phyloP scores from a whole-genome alignment of 805 yeast genomes.

The Hanseniaspora taiwanica region DNA sequence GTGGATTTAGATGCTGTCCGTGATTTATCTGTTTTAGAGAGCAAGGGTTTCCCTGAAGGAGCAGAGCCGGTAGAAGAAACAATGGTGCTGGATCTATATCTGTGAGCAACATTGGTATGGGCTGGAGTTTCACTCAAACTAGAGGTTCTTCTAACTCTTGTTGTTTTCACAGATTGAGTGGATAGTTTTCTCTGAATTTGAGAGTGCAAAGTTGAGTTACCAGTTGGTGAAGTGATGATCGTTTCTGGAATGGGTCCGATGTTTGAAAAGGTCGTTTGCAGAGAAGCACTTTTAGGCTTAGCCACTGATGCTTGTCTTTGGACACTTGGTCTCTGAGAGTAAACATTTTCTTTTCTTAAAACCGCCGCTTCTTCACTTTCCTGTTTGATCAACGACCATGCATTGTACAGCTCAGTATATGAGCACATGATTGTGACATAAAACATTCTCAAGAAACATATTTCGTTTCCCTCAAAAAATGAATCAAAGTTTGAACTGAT shows the following conservation, averaged over 20 bases:
- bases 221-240: too few relatives aligned
- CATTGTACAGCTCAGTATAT: slow-evolving; percentile 53
- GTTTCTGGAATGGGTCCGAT: too few relatives aligned
- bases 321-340: neutral
- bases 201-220: neutral
- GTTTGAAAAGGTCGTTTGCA: slow-evolving; percentile 6
- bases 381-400: slow-evolving; percentile 30
- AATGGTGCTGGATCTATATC: neutral
- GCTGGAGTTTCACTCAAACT: too few relatives aligned
- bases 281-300: slow-evolving; percentile 4
- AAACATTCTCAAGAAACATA: slow-evolving; percentile 51
- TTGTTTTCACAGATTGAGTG: neutral
- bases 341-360: neutral
- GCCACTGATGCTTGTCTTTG: slow-evolving; percentile 2
- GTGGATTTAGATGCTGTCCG: too few relatives aligned
- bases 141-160: neutral
- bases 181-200: neutral
- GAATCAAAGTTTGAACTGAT: slow-evolving; percentile 34
- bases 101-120: too few relatives aligned
- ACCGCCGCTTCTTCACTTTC: slow-evolving; percentile 3
- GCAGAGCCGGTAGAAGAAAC: too few relatives aligned
- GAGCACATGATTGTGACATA: slow-evolving; percentile 49
- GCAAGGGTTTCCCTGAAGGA: too few relatives aligned
- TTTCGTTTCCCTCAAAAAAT: slow-evolving; percentile 45
- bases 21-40: too few relatives aligned